phyloP scores from a whole-genome alignment of 108 stramenopile species.

The Nitzschia putrida region DNA sequence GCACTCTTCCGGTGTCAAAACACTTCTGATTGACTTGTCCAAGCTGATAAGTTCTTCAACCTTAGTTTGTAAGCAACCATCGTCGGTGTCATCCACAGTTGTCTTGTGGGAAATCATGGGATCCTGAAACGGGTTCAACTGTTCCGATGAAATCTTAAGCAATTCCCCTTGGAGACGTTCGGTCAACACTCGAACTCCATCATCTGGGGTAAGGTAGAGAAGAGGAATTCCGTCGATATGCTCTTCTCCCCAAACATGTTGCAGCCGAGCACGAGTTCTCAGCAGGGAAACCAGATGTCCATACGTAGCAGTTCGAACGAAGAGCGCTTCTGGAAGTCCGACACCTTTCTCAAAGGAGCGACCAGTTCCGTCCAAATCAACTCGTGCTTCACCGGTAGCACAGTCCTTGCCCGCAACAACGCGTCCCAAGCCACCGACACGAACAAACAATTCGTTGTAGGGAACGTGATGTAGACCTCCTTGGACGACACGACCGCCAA shows the following conservation, averaged over 20 bases:
- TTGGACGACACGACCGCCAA: constrained; percentile 63
- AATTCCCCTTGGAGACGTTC: constrained; percentile 66
- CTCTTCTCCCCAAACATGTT: constrained; percentile 59
- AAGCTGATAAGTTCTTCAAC: constrained; percentile 83
- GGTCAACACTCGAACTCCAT: constrained; percentile 74
- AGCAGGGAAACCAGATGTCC: constrained; percentile 77
- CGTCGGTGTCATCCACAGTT: constrained; percentile 64
- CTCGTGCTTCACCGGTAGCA: constrained; percentile 44
- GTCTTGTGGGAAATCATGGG: constrained; percentile 70
- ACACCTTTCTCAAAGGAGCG: constrained; percentile 75
- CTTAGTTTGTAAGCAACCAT: constrained; percentile 69
- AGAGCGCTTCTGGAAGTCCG: constrained; percentile 84
- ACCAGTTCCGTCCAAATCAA: constrained; percentile 40
- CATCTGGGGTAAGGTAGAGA: constrained; percentile 72
- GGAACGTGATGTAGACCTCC: constrained; percentile 78
- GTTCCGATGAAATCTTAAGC: constrained; percentile 66
- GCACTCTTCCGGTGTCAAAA: constrained; percentile 71
- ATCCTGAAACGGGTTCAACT: constrained; percentile 88
- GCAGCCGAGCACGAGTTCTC: constrained; percentile 67
- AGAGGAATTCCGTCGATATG: constrained; percentile 68
- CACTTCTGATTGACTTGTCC: constrained; percentile 62
- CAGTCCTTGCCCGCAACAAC: constrained; percentile 53
- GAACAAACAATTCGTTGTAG: constrained; percentile 84
- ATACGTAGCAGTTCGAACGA: constrained; percentile 73
- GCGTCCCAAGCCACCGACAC: constrained; percentile 80